Conservation (phyloP, 2,329 filamentous ascomycete genomes). For the Reticulascus tulasneorum region DNA sequence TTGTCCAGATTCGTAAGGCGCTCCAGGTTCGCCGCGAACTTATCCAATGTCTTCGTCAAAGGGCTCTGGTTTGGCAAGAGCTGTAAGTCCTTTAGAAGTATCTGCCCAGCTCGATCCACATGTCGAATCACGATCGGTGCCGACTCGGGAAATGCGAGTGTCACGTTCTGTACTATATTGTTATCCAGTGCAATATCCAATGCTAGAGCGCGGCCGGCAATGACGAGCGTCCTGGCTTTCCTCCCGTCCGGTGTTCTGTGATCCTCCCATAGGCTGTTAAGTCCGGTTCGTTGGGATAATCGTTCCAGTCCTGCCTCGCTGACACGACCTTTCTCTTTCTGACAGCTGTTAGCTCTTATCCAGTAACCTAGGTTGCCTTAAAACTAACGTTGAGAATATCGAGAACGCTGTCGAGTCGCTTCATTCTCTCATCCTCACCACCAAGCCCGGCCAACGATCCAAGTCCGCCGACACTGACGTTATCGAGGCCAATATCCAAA, state of each 20-base stretch:
- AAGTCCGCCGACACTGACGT: slow-evolving; percentile 42
- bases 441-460: slow-evolving; percentile 36
- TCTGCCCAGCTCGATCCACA: slow-evolving; percentile 57
- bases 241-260: slow-evolving; percentile 40
- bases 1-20: slow-evolving; percentile 66
- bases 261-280: slow-evolving; percentile 60
- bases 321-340: slow-evolving; percentile 53
- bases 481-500: slow-evolving; percentile 51
- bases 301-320: slow-evolving; percentile 73
- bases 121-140: slow-evolving; percentile 55
- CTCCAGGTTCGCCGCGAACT: slow-evolving; percentile 69
- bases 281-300: slow-evolving; percentile 62
- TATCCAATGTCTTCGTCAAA: slow-evolving; percentile 66
- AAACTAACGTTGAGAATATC: slow-evolving; percentile 44
- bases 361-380: slow-evolving; percentile 21
- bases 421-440: slow-evolving; percentile 51
- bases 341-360: slow-evolving; percentile 18
- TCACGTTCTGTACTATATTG: slow-evolving; percentile 59
- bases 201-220: slow-evolving; percentile 58
- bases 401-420: slow-evolving; percentile 49
- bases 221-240: slow-evolving; percentile 52
- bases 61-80: slow-evolving; percentile 57
- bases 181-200: slow-evolving; percentile 60
- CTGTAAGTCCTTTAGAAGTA: slow-evolving; percentile 62
- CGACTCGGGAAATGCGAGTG: slow-evolving; percentile 59